phyloP scores from a whole-genome alignment of 176 grass and related monocot genomes.

The Leersia perrieri region DNA sequence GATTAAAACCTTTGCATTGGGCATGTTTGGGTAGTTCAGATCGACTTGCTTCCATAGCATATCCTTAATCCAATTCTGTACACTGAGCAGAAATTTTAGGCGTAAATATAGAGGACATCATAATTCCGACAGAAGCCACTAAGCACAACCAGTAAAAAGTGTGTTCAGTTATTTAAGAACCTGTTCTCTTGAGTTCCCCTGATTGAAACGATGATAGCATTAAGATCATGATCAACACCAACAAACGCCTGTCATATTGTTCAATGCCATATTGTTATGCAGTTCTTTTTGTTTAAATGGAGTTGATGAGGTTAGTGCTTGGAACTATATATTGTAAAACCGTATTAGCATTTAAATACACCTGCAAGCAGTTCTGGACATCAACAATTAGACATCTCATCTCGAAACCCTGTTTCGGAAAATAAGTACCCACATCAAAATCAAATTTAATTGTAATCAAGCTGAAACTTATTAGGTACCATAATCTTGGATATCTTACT shows the following conservation, averaged over 20 bases:
- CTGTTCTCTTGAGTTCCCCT: slow-evolving; percentile 98
- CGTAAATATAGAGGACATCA: not conserved
- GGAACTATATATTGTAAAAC: not conserved
- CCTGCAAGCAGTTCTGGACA: slow-evolving; percentile 88
- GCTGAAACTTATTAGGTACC: not conserved
- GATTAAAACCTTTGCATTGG: slow-evolving; percentile 42
- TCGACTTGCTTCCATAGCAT: slow-evolving; percentile 83
- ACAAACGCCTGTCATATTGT: slow-evolving; percentile 35
- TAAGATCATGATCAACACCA: slow-evolving; percentile 77
- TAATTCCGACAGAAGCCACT: not conserved
- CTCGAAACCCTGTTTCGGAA: slow-evolving; percentile 72
- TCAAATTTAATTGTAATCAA: not conserved
- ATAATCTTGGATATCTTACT: slow-evolving; percentile 41
- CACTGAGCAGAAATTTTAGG: slow-evolving; percentile 28
- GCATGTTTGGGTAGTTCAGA: slow-evolving; percentile 61
- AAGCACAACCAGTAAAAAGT: not conserved
- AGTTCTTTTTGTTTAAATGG: slow-evolving; percentile 22
- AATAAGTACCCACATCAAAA: slow-evolving; percentile 12
- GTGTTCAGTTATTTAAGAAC: slow-evolving; percentile 31
- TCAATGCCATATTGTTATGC: slow-evolving; percentile 22
- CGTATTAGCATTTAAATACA: slow-evolving; percentile 26
- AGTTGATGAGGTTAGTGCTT: not conserved
- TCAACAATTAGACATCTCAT: slow-evolving; percentile 82
- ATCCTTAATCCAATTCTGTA: slow-evolving; percentile 85
- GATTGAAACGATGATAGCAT: slow-evolving; percentile 73